Percentiles rank a stretch among this genome's conserved stretches.
Evolutionary conservation across 495 filamentous ascomycete species (phyloP).

Genomic region (Xylaria telfairii): DNA sequence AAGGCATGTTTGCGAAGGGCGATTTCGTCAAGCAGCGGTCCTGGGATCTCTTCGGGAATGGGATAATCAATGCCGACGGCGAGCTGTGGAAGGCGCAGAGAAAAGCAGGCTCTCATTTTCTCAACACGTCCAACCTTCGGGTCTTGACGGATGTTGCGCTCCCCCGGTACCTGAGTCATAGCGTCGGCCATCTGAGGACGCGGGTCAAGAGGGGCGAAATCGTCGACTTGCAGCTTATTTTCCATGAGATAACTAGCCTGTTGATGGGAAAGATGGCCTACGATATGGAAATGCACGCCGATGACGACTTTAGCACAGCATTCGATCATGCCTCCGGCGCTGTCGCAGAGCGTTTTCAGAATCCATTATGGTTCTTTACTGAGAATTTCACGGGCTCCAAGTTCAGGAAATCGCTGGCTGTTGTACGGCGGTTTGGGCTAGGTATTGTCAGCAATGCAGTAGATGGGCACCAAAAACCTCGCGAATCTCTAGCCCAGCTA

Average conservation of each 20-base stretch:
- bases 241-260: conserved; percentile 65
- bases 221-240: conserved; percentile 60
- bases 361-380: conserved; percentile 63
- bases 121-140: conserved; percentile 61
- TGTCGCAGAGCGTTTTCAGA: conserved; percentile 66
- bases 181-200: conserved; percentile 40
- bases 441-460: conserved; percentile 59
- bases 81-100: conserved; percentile 65
- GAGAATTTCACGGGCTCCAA: conserved; percentile 55
- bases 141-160: conserved; percentile 62
- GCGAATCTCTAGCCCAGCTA: not conserved
- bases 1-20: conserved; percentile 63
- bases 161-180: conserved; percentile 55
- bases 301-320: conserved; percentile 60
- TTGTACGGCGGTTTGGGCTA: conserved; percentile 57
- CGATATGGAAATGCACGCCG: conserved; percentile 65
- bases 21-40: conserved; percentile 62
- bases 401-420: conserved; percentile 52
- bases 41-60: conserved; percentile 66
- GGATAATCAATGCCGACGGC: conserved; percentile 69
- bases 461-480: conserved; percentile 28
- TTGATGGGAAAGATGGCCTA: conserved; percentile 69
- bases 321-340: conserved; percentile 65
- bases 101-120: conserved; percentile 64
- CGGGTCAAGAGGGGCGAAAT: conserved; percentile 30